phyloP scores from a whole-genome alignment of 306 rosid species.

The Vicia faba region DNA sequence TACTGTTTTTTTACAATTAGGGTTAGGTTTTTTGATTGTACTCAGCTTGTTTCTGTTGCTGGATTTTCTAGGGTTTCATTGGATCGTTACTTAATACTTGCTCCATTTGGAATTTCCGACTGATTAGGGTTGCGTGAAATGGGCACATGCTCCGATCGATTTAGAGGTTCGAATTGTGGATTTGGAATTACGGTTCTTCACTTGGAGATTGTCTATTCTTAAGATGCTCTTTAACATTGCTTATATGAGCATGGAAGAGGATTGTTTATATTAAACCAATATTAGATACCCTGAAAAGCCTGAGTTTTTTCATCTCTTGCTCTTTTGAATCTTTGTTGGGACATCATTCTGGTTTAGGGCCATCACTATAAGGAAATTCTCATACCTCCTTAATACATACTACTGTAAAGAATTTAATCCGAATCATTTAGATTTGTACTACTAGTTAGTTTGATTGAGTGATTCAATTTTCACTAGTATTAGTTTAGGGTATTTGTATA shows the following conservation, averaged over 20 bases:
- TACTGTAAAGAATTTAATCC: no score
- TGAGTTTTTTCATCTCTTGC: conserved; percentile 35
- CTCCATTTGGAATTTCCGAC: no score
- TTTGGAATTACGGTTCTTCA: conserved; percentile 30
- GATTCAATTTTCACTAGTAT: conserved; percentile 35
- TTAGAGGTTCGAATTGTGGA: conserved; percentile 33
- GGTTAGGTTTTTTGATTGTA: no score
- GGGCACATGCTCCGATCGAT: conserved; percentile 31
- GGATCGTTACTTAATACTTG: no score
- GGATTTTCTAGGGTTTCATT: no score
- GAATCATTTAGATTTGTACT: no score
- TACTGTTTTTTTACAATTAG: no score
- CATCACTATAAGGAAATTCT: no score
- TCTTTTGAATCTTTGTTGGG: conserved; percentile 34
- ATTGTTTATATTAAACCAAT: conserved; percentile 35
- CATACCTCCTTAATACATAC: no score
- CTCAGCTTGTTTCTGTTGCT: no score
- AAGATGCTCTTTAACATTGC: conserved; percentile 39
- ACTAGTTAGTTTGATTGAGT: conserved; percentile 20
- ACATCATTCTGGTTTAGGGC: neutral
- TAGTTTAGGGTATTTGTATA: conserved; percentile 33
- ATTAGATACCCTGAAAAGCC: no score
- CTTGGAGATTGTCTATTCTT: conserved; percentile 44
- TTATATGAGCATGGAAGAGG: conserved; percentile 63
- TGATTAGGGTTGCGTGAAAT: conserved; percentile 25